Evolutionary conservation across 2,329 filamentous ascomycete genomes (phyloP), one percentile per base, ranked within the genome.

Genomic region (Sclerotinia borealis): DNA sequence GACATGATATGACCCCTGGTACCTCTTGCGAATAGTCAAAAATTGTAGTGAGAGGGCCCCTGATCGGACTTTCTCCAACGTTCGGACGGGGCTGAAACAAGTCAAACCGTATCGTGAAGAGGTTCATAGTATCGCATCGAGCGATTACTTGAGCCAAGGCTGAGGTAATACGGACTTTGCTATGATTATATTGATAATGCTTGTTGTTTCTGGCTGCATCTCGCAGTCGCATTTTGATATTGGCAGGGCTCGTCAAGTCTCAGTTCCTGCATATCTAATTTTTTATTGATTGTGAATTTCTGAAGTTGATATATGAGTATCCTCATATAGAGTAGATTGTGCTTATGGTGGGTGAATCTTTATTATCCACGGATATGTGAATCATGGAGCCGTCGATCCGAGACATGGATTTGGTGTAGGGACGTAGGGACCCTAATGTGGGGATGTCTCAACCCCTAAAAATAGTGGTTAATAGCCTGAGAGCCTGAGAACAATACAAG

Each of bases 391-490:
- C 43, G 52, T 54, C 27, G 59, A 52, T 54, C 49, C n/a, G 8
- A 41, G 29, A 19, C 34, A 54, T 31, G 58, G 34, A 22, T 39
- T 34, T 8, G 10, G 2, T 11, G 11, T 36, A 22, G n/a, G 48
- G 29, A 50, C 27, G 11, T 36, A 22, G n/a, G 48, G 29, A 50
- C 27, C 48, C 43, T n/a, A 25, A 61, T 61, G 59, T 61, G 59
- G 59, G 59, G 59, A n/a, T n/a, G 9, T 25, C 8, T 37, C 11
- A 27, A 41, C n/a, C 29, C 39, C 48, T 25, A 34, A 36, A 60
- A 39, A 51, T 51, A 31, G 39, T 47, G n/a, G 19, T 34, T 13
- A 19, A 47, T 10, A 36, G 41, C 19, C 29, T 17, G n/a, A n/a
- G n/a, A 55, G 37, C 17, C 17, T n/a, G n/a, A n/a, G n/a, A n/a